Base-by-base conservation (phyloP, 768 basidiomycete species). In the Phaffia australis region DNA sequence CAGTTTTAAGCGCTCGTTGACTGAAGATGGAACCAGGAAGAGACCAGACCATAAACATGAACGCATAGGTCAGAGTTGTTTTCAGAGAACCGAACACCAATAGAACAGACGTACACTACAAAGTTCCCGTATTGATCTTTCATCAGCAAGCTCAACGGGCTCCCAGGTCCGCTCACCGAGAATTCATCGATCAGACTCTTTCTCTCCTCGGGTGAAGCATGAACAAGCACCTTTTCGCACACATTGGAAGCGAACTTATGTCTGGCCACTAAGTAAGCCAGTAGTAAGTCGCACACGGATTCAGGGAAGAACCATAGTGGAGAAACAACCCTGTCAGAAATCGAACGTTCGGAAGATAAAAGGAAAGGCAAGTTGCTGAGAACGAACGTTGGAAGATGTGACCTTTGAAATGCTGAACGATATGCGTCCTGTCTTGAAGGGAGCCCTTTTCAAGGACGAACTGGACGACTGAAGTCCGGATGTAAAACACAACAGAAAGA, bases 191-290 rank as follows among this genome's bases (percentile, higher is more conserved):
- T 83, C 52, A 97, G 78, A 47, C 76, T 74, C 11, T 81, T 82
- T 55, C 89, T 85, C 69, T 81, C 85, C 14, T 85, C 84, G 0
- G 80, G 46, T 63, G 83, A 81, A 0, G 87, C 83, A 46, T 81
- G 83, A 32, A 84, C 75, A 47, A 94, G 81, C 6, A 89, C 90
- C 76, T 90, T 92, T 78, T 94, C 93, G 75, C 87, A 88, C 23
- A 97, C 94, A 73, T 99, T 98, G 6, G 92, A 95, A 6, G 90
- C 92, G 73, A 89, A 94, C 74, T 94, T 94, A 74, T 75, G 74
- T 19, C 73, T 68, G n/a, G 70, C 69, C 30, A 74, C 75, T 76
- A 65, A 14, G 25, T 6, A 32, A 50, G 8, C 18, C 16, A 23
- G 23, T 16, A 23, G 16, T 16, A 16, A 51, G 50, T 51, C 50